Percentiles rank a stretch among this genome's conserved stretches.
Evolutionary conservation across 257 asterid species (phyloP).

Genomic region (Sherardia arvensis): DNA sequence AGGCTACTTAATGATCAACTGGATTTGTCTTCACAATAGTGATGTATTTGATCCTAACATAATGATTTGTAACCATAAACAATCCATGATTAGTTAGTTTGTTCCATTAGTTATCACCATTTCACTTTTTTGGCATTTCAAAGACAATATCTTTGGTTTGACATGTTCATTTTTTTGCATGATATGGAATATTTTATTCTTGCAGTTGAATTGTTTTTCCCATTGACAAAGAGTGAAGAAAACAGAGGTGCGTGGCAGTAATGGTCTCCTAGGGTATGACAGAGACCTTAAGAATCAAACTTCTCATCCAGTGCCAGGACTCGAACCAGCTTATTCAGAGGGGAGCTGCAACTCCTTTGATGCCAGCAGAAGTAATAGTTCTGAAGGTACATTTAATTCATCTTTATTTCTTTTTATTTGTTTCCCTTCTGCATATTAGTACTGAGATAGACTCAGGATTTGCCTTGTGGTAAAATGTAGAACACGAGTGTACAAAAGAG

Average conservation of each 20-base stretch:
- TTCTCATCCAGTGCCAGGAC: constrained; percentile 38
- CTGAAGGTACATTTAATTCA: constrained; percentile 35
- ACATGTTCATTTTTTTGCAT: not conserved
- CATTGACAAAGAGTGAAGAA: constrained; percentile 36
- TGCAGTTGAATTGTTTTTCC: constrained; percentile 9
- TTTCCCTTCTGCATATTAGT: not conserved
- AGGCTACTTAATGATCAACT: too few species aligned
- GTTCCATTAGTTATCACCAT: not conserved
- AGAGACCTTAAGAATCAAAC: constrained; percentile 29
- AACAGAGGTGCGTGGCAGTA: constrained; percentile 25
- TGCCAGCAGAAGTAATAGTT: constrained; percentile 34
- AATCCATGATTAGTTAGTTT: not conserved
- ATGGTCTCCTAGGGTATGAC: constrained; percentile 24
- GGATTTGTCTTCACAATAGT: not conserved
- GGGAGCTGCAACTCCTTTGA: constrained; percentile 50
- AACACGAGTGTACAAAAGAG: not conserved
- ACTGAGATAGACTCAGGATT: not conserved
- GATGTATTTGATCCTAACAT: not conserved
- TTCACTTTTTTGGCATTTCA: not conserved
- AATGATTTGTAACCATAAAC: not conserved
- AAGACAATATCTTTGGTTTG: not conserved
- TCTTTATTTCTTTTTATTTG: not conserved
- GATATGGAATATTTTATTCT: not conserved
- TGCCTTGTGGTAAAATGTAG: not conserved
- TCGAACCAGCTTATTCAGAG: constrained; percentile 51